Percentiles rank a stretch among this genome's conserved stretches.
phyloP scores from a whole-genome alignment of 441 rosid species.

The Erodium chrysanthum region DNA sequence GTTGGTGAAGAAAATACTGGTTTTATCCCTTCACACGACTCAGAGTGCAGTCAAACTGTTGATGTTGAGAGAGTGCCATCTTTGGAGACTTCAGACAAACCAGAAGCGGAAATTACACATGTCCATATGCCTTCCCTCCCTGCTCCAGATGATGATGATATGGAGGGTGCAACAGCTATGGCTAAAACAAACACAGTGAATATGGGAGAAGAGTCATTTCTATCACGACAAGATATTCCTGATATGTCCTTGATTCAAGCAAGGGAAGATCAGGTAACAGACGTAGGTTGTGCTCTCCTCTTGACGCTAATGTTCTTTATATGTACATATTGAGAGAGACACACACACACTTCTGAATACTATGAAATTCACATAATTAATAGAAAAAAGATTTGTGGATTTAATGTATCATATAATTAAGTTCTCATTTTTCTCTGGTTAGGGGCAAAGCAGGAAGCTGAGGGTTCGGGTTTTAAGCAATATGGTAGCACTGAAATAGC shows the following conservation, averaged over 20 bases:
- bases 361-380: slow-evolving; percentile 19
- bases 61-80: slow-evolving; percentile 24
- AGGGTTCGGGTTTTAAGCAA: slow-evolving; percentile 45
- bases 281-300: slow-evolving; percentile 78
- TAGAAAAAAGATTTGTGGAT: slow-evolving; percentile 20
- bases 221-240: slow-evolving; percentile 32
- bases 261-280: slow-evolving; percentile 73
- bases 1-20: slow-evolving; percentile 27
- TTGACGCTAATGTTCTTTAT: slow-evolving; percentile 20
- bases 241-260: slow-evolving; percentile 37
- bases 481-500: slow-evolving; percentile 25
- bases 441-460: slow-evolving; percentile 93
- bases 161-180: slow-evolving; percentile 23
- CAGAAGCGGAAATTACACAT: slow-evolving; percentile 33
- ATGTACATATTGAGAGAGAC: background rate
- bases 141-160: slow-evolving; percentile 20
- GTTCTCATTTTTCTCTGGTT: slow-evolving; percentile 82
- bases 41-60: slow-evolving; percentile 23
- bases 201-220: slow-evolving; percentile 28
- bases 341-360: slow-evolving; percentile 9
- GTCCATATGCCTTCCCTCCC: slow-evolving; percentile 18
- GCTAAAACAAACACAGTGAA: slow-evolving; percentile 26
- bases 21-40: slow-evolving; percentile 25
- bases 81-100: slow-evolving; percentile 21
- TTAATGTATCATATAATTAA: slow-evolving; percentile 42